phyloP scores from a whole-genome alignment of 2,329 filamentous ascomycete species.

The Amphichorda felina region DNA sequence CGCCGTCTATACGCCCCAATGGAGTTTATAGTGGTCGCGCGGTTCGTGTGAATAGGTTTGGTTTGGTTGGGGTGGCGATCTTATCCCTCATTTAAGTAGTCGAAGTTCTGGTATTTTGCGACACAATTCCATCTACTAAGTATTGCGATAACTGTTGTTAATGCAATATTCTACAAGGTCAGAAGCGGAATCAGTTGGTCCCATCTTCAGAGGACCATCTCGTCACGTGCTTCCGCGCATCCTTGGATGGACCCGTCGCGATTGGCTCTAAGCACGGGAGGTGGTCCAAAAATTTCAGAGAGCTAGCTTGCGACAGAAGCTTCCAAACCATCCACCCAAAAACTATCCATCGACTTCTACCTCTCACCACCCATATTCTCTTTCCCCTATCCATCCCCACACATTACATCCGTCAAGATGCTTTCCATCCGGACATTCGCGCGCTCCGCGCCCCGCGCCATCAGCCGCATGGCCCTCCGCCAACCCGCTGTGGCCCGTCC shows the following conservation, averaged over 20 bases:
- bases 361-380: background rate
- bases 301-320: background rate
- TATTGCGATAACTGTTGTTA: too few species aligned
- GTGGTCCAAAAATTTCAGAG: background rate
- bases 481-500: conserved; percentile 33
- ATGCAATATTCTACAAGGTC: too few species aligned
- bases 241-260: background rate
- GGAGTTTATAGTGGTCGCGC: too few species aligned
- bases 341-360: background rate
- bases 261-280: background rate
- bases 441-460: conserved; percentile 54
- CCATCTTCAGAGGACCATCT: background rate
- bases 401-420: too few species aligned
- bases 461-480: conserved; percentile 40
- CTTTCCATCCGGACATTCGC: conserved; percentile 54
- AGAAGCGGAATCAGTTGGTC: too few species aligned
- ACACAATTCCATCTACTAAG: too few species aligned
- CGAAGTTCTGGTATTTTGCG: too few species aligned
- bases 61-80: too few species aligned
- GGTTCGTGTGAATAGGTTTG: too few species aligned
- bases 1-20: too few species aligned
- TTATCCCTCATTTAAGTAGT: too few species aligned
- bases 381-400: background rate
- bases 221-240: conserved; percentile 2
- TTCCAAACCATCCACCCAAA: background rate